A percentile compares a stretch with the other conserved stretches of the same genome.
These are phyloP conservation scores for Nidularia pulvinata DNA, from an alignment of 768 basidiomycete species.

Conservation along the genomic window DNA sequence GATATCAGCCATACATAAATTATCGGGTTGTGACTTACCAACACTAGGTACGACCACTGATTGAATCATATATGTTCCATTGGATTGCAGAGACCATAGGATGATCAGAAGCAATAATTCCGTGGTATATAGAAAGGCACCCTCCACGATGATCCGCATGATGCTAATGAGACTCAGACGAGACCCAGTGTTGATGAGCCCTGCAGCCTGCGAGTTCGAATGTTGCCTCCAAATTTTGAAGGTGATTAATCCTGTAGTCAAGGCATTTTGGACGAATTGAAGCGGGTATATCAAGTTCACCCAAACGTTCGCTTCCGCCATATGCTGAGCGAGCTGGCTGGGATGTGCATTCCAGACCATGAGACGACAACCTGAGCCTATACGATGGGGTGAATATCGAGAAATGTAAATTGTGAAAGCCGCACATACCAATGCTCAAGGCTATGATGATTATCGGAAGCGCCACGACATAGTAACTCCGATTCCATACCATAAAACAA, in stretches of 20 bases:
- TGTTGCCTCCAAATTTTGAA: conserved; percentile 7
- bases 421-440: conserved; percentile 6
- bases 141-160: too few relatives aligned
- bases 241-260: conserved; percentile 6
- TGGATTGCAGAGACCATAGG: too few relatives aligned
- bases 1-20: too few relatives aligned
- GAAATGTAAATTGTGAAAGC: neutral
- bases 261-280: conserved; percentile 4
- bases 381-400: neutral
- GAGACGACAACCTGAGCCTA: neutral
- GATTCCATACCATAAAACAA: conserved; percentile 8
- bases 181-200: too few relatives aligned
- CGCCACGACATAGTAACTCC: conserved; percentile 3
- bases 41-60: too few relatives aligned
- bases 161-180: too few relatives aligned
- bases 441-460: conserved; percentile 6
- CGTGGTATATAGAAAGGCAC: too few relatives aligned
- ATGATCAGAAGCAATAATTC: too few relatives aligned
- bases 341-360: conserved; percentile 3
- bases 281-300: conserved; percentile 6
- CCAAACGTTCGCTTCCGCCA: conserved; percentile 1
- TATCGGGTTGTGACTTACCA: too few relatives aligned
- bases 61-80: too few relatives aligned
- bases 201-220: too few relatives aligned
- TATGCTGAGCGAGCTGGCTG: neutral